Evolutionary conservation across 257 asterid genomes (phyloP).

Genomic region (Gentiana dahurica): DNA sequence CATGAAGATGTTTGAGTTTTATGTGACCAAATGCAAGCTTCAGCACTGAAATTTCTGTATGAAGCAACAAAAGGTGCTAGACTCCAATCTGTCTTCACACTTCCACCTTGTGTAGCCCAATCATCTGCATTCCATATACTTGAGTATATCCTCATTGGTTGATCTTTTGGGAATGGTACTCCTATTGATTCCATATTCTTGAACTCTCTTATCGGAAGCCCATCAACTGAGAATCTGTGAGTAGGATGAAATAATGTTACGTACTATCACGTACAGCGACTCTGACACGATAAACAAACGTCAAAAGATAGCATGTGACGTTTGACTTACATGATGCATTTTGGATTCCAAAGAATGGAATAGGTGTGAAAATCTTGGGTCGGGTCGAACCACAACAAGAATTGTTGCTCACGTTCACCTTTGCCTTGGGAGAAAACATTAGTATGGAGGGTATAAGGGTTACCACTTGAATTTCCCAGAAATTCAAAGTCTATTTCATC

Average conservation of each 20-base stretch:
- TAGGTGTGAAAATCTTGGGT: slow-evolving; percentile 76
- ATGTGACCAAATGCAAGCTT: slow-evolving; percentile 58
- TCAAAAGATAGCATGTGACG: too few relatives aligned
- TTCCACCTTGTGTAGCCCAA: slow-evolving; percentile 81
- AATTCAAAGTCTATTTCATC: slow-evolving; percentile 91
- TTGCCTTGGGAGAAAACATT: slow-evolving; percentile 65
- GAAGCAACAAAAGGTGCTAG: slow-evolving; percentile 67
- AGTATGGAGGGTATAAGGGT: slow-evolving; percentile 82
- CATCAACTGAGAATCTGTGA: slow-evolving; percentile 49
- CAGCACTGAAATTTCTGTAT: slow-evolving; percentile 37
- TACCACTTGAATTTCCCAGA: slow-evolving; percentile 67
- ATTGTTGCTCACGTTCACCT: slow-evolving; percentile 78
- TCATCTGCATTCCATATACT: slow-evolving; percentile 79
- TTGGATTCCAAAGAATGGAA: slow-evolving; percentile 74
- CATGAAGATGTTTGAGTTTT: slow-evolving; percentile 32
- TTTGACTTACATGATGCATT: slow-evolving; percentile 48
- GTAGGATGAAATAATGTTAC: background rate
- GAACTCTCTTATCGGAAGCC: slow-evolving; percentile 56
- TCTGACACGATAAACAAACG: too few relatives aligned
- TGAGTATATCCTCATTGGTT: slow-evolving; percentile 69
- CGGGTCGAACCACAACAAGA: slow-evolving; percentile 87
- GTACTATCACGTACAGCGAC: background rate
- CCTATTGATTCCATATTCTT: slow-evolving; percentile 41
- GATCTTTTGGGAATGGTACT: slow-evolving; percentile 44
- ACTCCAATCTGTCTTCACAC: slow-evolving; percentile 58